These are phyloP conservation scores for Scalesia atractyloides DNA, from an alignment of 129 eudicot genomes.

Conservation along the genomic window DNA sequence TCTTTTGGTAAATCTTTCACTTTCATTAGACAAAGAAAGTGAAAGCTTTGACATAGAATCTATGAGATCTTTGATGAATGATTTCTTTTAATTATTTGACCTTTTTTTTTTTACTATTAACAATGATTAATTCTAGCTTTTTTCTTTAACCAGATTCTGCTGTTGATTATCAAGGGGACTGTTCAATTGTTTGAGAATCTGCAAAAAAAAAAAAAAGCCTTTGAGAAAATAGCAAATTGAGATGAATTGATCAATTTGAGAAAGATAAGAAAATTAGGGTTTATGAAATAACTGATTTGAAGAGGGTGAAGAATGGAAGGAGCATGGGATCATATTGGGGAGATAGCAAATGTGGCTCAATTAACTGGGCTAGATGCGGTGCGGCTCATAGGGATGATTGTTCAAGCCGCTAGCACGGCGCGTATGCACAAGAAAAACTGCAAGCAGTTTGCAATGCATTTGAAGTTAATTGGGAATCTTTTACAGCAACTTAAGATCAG, in stretches of 20 bases:
- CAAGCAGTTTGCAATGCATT: constrained; percentile 83
- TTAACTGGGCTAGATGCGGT: constrained; percentile 80
- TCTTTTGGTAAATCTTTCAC: constrained; percentile 27
- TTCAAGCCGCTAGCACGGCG: constrained; percentile 80
- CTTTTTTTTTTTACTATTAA: neutral
- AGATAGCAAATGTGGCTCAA: constrained; percentile 80
- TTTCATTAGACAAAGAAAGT: constrained; percentile 36
- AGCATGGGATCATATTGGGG: constrained; percentile 82
- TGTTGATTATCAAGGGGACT: constrained; percentile 13
- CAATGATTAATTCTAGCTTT: constrained; percentile 10
- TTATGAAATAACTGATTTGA: constrained; percentile 10
- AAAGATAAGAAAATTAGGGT: constrained; percentile 15
- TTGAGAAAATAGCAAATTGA: neutral
- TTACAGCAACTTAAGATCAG: constrained; percentile 74
- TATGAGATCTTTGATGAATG: constrained; percentile 22
- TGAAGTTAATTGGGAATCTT: constrained; percentile 85
- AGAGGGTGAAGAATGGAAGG: constrained; percentile 44
- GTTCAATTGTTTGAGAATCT: constrained; percentile 11
- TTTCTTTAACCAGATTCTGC: constrained; percentile 32
- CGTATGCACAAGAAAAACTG: constrained; percentile 94
- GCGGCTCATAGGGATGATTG: constrained; percentile 76
- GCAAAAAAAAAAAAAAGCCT: neutral
- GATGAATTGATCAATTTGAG: constrained; percentile 1
- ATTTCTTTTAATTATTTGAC: constrained; percentile 4
- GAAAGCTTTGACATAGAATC: constrained; percentile 33